Base-by-base conservation (phyloP, 2,329 filamentous ascomycete genomes). In the Cyphellophora attinorum region DNA sequence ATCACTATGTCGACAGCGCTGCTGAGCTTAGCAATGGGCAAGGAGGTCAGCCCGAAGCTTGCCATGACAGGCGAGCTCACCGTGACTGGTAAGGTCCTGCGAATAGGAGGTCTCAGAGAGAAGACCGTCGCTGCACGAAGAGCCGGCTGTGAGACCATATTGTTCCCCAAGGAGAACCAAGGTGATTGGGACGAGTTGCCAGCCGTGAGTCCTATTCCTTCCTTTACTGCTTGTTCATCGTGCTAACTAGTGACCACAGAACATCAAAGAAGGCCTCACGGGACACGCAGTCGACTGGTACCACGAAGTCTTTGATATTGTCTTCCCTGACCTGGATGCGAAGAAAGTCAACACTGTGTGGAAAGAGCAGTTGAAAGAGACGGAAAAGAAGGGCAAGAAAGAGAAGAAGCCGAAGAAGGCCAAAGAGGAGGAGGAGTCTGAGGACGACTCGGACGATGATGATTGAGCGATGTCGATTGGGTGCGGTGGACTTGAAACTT, bases 61-160 rank as follows among this genome's bases (percentile, higher is more conserved):
- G 89, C 93, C 39, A 98, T 98, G 91, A 98, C 91, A 1, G 91
- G 91, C 44, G 91, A 98, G 62, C 68, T 98, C 45, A 98, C 93
- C 2, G 78, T 98, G 34, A 98, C 91, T 2, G 91, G 91, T 35
- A 98, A 98, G 64, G 89, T 98, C 2, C 65, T 98, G 34, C 74
- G 91, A 42, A 98, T 98, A 56, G 91, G 91, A 32, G 91, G 91
- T 1, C 64, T 98, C 49, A 71, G 91, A 30, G 91, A 98, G 66
- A 98, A 98, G 78, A 95, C 91, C 5, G 89, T 98, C 25, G 91
- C 91, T 18, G 93, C 91, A 38, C 75, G 88, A 53, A 72, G 91
- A 45, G 91, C 91, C 14, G 91, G 93, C 35, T 93, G 86, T 52
- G 91, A 81, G 60, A 93, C 78, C 60, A 79, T 98, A 50, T 80